Evolutionary conservation across 352 stramenopile genomes (phyloP), one percentile per base, ranked within the genome.

Genomic region (Pythium coloratum): DNA sequence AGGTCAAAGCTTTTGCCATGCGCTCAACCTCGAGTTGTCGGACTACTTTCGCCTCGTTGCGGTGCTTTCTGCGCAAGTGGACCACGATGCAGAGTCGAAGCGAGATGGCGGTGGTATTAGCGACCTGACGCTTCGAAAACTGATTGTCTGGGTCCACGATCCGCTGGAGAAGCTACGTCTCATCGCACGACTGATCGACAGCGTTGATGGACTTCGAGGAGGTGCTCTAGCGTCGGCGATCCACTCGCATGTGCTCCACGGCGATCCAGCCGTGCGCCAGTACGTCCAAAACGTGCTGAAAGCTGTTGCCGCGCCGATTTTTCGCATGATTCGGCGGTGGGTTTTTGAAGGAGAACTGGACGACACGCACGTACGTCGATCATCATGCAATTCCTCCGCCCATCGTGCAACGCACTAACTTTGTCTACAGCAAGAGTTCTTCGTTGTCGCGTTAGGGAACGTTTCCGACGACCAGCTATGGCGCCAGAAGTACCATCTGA

Each of bases 31-130:
- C 16, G 90, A 98, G 61, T 67, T 98, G n/a, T 90, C 80, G 1
- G 89, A 96, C 59, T 98, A 97, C 73, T 98, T 95, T 58, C 89
- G 94, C 8, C 72, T 98, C n/a, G 92, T 98, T 36, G 92, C 94
- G 16, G 90, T 98, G 3, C 66, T 98, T 34, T 86, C 93, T 24
- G 76, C 91, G 10, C 94, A 98, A 81, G 85, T 98, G 18, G 85
- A 95, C 49, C 82, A 92, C 24, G 85, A 95, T 51, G 85, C 81
- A 2, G 86, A 86, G 73, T 81, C 71, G 28, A 86, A 79, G 34
- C 78, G 24, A 40, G 49, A 54, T 6, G 38, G 59, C 14, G 20
- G 66, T 53, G 53, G 70, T 5, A 38, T 79, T 18, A 89, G 83
- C 46, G 83, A 84, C 1, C 69, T 98, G 20, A 97, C 93, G 6